A percentile compares a stretch with the other conserved stretches of the same genome.
These are phyloP conservation scores for Dryadomyces quercivorus DNA, from an alignment of 2,329 filamentous ascomycete genomes.

Conservation along the genomic window DNA sequence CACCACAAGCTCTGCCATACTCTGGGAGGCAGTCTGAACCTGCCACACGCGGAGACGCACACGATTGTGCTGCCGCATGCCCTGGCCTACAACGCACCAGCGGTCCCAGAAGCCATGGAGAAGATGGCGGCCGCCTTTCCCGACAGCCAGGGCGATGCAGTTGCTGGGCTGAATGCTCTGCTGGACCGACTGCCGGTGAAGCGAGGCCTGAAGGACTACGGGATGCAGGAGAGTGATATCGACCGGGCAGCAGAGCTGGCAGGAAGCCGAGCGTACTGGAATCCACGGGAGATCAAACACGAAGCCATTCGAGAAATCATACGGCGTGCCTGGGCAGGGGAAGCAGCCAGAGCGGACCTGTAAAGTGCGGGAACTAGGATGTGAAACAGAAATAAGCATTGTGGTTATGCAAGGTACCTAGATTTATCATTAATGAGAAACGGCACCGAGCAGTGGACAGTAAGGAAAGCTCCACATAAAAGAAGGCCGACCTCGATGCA, in stretches of 20 bases:
- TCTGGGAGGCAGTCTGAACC: constrained; percentile 48
- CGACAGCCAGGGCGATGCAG: constrained; percentile 44
- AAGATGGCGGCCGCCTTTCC: constrained; percentile 41
- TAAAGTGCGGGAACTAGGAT: constrained; percentile 15
- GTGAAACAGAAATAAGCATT: neutral
- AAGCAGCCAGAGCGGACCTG: constrained; percentile 38
- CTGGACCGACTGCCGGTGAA: constrained; percentile 39
- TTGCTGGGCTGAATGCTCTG: constrained; percentile 42
- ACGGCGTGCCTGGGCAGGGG: constrained; percentile 43
- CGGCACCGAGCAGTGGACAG: too few species aligned
- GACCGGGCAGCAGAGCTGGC: constrained; percentile 44
- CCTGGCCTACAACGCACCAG: constrained; percentile 48
- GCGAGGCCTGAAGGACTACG: constrained; percentile 36
- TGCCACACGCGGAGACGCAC: constrained; percentile 55
- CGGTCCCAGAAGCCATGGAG: constrained; percentile 37
- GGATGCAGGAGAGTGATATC: constrained; percentile 45
- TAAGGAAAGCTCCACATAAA: too few species aligned
- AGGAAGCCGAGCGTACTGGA: constrained; percentile 43
- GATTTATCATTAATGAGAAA: neutral
- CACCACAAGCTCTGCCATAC: constrained; percentile 59
- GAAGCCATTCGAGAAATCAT: constrained; percentile 40
- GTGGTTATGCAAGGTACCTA: neutral
- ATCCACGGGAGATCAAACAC: constrained; percentile 39
- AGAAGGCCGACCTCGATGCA: too few species aligned
- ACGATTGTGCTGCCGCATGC: constrained; percentile 51